phyloP scores from a whole-genome alignment of 2,329 filamentous ascomycete genomes.

The Phialophora expanda region DNA sequence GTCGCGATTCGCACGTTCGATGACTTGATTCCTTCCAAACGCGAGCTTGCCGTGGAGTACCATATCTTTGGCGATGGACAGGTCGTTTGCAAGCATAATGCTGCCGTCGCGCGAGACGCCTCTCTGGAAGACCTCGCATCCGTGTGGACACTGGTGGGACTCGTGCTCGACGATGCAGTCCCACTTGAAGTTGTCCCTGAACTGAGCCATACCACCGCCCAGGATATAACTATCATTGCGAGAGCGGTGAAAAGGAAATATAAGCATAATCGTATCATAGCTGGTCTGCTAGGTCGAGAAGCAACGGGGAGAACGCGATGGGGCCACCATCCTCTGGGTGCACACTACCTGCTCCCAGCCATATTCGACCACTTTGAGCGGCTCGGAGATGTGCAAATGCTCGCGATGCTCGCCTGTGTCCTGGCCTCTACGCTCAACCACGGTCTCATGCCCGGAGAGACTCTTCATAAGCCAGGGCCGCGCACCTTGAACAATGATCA shows the following conservation, averaged over 20 bases:
- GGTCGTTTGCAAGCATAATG: conserved; percentile 85
- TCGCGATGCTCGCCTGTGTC: conserved; percentile 68
- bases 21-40: conserved; percentile 76
- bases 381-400: conserved; percentile 67
- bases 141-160: conserved; percentile 80
- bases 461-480: neutral
- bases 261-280: conserved; percentile 45
- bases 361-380: conserved; percentile 66
- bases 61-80: conserved; percentile 80
- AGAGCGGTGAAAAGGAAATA: conserved; percentile 61
- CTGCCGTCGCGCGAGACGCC: conserved; percentile 72
- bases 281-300: conserved; percentile 31
- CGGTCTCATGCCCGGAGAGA: conserved; percentile 20
- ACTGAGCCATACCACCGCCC: conserved; percentile 61
- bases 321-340: conserved; percentile 63
- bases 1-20: conserved; percentile 72
- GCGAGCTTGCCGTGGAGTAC: conserved; percentile 77
- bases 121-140: conserved; percentile 74
- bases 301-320: conserved; percentile 54
- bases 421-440: conserved; percentile 44
- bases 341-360: conserved; percentile 61
- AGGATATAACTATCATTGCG: conserved; percentile 72
- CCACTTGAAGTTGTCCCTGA: conserved; percentile 60
- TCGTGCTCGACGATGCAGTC: conserved; percentile 78
- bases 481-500: neutral